A percentile compares a stretch with the other conserved stretches of the same genome.
phyloP scores from a whole-genome alignment of 163 green algal genomes.

The Chlamydomonas reinhardtii region DNA sequence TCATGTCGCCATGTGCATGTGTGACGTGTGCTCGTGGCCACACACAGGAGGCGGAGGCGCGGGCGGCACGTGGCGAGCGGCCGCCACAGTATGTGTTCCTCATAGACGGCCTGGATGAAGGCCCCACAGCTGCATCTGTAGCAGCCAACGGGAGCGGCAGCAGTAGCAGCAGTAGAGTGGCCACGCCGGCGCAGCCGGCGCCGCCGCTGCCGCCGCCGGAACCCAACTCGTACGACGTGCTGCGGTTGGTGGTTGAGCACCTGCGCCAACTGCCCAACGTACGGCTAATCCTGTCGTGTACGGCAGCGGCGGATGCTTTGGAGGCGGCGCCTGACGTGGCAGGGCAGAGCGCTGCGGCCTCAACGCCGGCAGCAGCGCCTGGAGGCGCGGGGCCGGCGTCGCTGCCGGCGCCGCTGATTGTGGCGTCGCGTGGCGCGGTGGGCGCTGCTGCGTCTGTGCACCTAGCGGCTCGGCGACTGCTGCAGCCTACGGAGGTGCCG shows the following conservation, averaged over 20 bases:
- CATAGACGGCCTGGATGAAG: slow-evolving; percentile 40
- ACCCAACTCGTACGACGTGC: not conserved
- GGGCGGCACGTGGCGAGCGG: not conserved
- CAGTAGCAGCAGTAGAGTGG: not conserved
- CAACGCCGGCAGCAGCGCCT: not conserved
- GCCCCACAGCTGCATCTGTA: not conserved
- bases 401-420: slow-evolving; percentile 16
- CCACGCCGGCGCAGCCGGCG: not conserved
- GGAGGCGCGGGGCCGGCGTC: not conserved
- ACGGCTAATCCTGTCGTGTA: slow-evolving; percentile 1
- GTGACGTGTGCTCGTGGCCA: no score
- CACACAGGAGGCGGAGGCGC: slow-evolving; percentile 4
- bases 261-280: slow-evolving; percentile 17
- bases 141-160: no score
- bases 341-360: not conserved
- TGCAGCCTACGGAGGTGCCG: slow-evolving; percentile 22
- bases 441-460: not conserved
- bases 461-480: not conserved
- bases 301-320: not conserved
- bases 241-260: slow-evolving; percentile 31
- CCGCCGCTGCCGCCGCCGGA: not conserved
- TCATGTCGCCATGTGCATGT: no score
- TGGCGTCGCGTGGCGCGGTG: not conserved
- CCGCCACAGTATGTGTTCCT: slow-evolving; percentile 9
- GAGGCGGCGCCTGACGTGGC: no score